These are phyloP conservation scores for Chlorella vulgaris DNA, from an alignment of 139 green algal species.

Conservation along the genomic window DNA sequence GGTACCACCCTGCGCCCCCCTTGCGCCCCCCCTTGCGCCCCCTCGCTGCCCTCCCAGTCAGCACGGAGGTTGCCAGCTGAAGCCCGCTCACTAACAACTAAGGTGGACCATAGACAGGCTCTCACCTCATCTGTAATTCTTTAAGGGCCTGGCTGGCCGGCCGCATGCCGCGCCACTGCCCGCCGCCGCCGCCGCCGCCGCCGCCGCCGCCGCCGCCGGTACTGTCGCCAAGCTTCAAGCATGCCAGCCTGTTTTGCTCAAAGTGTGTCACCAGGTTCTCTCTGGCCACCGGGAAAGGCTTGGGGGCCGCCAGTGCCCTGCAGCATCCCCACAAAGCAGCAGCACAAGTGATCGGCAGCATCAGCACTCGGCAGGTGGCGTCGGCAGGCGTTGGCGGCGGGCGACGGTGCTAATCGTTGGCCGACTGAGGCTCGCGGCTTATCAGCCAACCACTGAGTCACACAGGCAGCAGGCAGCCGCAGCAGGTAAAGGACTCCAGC, in stretches of 20 bases:
- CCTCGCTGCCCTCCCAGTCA: too few species aligned
- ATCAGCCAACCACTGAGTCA: too few species aligned
- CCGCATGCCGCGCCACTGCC: neutral
- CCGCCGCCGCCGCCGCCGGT: neutral
- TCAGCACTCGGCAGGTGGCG: too few species aligned
- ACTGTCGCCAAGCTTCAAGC: neutral
- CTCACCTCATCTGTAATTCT: neutral
- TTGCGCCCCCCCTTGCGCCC: neutral
- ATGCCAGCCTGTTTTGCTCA: conserved; percentile 63
- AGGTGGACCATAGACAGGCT: neutral
- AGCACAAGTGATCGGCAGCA: too few species aligned
- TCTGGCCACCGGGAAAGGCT: conserved; percentile 66
- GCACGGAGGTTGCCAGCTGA: too few species aligned
- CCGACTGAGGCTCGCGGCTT: too few species aligned
- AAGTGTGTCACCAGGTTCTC: conserved; percentile 81
- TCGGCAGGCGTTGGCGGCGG: too few species aligned
- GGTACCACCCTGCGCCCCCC: neutral
- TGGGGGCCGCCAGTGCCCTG: conserved; percentile 56
- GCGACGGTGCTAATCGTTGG: too few species aligned
- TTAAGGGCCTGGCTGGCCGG: neutral
- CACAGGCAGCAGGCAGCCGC: too few species aligned
- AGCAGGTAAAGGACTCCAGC: too few species aligned
- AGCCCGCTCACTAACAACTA: neutral
- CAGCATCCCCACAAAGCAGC: neutral
- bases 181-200: neutral